Conservation (phyloP, 495 filamentous ascomycete species). For the Chaetomium tenue region DNA sequence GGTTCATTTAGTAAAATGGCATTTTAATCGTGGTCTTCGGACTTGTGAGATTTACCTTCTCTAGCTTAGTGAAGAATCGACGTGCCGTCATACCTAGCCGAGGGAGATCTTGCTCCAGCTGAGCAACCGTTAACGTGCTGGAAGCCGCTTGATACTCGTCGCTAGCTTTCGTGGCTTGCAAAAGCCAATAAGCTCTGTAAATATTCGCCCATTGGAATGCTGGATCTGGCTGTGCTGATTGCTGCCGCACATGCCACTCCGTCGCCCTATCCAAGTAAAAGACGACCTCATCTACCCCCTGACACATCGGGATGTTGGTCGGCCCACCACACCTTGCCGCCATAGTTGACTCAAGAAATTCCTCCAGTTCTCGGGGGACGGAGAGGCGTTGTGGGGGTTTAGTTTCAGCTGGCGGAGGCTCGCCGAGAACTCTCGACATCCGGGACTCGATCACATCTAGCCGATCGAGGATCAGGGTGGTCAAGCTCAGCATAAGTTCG, state of each 20-base stretch:
- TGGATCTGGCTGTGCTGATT: background rate
- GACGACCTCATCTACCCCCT: constrained; percentile 21
- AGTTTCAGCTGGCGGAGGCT: background rate
- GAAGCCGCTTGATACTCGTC: constrained; percentile 16
- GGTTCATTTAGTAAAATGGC: background rate
- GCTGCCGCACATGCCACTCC: constrained; percentile 9
- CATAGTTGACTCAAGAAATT: background rate
- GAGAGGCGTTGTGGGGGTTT: background rate
- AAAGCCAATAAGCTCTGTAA: constrained; percentile 23
- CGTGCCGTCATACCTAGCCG: constrained; percentile 24
- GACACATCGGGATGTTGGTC: constrained; percentile 10
- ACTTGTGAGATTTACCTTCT: background rate
- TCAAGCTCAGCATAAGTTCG: constrained; percentile 1
- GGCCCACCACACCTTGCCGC: constrained; percentile 1
- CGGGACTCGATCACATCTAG: background rate
- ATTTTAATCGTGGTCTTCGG: background rate
- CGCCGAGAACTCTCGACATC: background rate
- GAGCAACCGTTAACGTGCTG: constrained; percentile 6
- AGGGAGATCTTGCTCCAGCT: constrained; percentile 19
- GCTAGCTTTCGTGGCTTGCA: constrained; percentile 14
- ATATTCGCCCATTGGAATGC: constrained; percentile 13
- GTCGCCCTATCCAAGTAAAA: constrained; percentile 28
- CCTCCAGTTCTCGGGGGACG: constrained; percentile 6
- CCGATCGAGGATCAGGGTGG: background rate
- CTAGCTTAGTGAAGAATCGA: constrained; percentile 12